Evolutionary conservation across 2,329 filamentous ascomycete species (phyloP).

Genomic region (Verticillium longisporum): DNA sequence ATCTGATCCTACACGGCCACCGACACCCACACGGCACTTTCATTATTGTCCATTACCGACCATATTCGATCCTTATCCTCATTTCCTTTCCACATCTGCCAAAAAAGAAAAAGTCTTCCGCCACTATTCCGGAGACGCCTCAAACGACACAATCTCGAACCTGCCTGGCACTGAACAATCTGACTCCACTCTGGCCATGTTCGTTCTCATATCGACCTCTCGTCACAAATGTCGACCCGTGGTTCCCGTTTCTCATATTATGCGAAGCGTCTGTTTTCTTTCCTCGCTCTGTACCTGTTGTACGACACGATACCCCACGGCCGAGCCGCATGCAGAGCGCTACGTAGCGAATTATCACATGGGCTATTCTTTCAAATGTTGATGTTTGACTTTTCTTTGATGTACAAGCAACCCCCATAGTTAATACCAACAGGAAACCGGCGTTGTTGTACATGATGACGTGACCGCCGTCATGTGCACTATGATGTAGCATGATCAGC

Average conservation of each 20-base stretch:
- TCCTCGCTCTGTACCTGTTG: not conserved
- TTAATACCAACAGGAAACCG: not conserved
- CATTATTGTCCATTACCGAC: constrained; percentile 14
- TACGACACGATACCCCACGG: not conserved
- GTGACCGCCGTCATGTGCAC: not conserved
- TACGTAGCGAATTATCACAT: not conserved
- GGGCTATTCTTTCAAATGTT: not conserved
- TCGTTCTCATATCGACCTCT: not conserved
- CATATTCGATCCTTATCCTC: constrained; percentile 23
- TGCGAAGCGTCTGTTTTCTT: not conserved
- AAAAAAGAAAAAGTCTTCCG: constrained; percentile 2
- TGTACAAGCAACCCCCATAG: not conserved
- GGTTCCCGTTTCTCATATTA: not conserved
- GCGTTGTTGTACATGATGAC: not conserved
- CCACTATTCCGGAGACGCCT: constrained; percentile 6
- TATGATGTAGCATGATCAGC: not conserved
- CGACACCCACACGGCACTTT: constrained; percentile 7
- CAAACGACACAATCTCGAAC: constrained; percentile 2
- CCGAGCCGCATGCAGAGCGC: not conserved
- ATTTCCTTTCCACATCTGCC: constrained; percentile 21
- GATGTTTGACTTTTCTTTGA: not conserved
- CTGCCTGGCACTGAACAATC: constrained; percentile 5
- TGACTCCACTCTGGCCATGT: not conserved
- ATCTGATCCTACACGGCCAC: not conserved
- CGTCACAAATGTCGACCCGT: not conserved